Percentiles rank a stretch among this genome's conserved stretches.
Conservation (phyloP, 108 stramenopile species). For the Aurantiochytrium sp. region DNA sequence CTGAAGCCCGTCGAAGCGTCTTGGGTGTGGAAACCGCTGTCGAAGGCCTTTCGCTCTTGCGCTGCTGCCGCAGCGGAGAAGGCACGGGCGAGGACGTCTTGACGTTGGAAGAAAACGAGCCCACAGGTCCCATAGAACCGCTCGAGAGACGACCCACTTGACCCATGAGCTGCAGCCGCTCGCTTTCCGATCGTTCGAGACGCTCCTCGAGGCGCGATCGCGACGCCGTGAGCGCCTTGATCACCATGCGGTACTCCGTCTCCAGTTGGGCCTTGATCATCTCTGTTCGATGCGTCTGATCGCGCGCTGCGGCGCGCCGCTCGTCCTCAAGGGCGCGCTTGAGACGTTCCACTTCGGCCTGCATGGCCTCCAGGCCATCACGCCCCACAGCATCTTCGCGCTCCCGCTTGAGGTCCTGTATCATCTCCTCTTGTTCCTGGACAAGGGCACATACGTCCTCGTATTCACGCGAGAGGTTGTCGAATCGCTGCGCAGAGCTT, state of each 20-base stretch:
- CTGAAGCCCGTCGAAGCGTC: too few species aligned
- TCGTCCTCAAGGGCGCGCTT: neutral
- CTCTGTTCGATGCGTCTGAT: neutral
- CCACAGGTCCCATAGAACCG: too few species aligned
- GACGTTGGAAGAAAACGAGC: too few species aligned
- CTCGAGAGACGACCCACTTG: neutral
- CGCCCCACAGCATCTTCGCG: neutral
- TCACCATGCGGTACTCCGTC: conserved; percentile 16
- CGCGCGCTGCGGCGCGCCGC: neutral
- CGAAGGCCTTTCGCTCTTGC: too few species aligned
- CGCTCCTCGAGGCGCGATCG: neutral
- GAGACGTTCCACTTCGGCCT: neutral
- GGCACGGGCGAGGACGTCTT: too few species aligned
- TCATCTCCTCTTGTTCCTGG: neutral
- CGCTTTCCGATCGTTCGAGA: neutral
- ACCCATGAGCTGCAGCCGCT: neutral
- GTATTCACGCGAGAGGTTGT: neutral
- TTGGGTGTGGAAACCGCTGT: too few species aligned
- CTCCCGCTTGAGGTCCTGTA: neutral
- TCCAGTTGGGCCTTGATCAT: neutral
- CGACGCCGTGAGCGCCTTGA: neutral
- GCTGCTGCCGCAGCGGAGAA: too few species aligned
- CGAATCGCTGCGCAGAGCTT: neutral
- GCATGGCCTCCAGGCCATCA: neutral
- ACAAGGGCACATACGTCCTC: neutral